Percentiles rank a stretch among this genome's conserved stretches.
Evolutionary conservation across 164 flowering plant species (phyloP).

Genomic region (Macadamia tetraphylla): DNA sequence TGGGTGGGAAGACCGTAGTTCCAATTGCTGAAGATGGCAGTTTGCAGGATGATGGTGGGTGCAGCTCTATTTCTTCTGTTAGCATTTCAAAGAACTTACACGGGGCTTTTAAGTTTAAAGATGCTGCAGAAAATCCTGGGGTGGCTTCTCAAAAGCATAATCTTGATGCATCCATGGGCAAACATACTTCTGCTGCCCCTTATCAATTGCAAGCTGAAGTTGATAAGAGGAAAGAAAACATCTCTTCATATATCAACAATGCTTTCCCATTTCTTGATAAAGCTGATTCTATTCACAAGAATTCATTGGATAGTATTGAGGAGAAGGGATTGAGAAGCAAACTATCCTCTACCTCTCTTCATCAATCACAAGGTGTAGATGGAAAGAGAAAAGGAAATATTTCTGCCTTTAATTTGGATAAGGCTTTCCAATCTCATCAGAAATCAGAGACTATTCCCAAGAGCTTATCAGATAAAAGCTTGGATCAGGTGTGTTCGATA

Average conservation of each 20-base stretch:
- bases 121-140: conserved; percentile 14
- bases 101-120: conserved; percentile 14
- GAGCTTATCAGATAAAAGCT: conserved; percentile 20
- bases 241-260: background rate
- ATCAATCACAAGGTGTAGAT: conserved; percentile 18
- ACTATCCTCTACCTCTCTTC: conserved; percentile 6
- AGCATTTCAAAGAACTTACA: conserved; percentile 18
- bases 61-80: conserved; percentile 10
- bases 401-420: background rate
- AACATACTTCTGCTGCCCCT: conserved; percentile 6
- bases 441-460: conserved; percentile 6
- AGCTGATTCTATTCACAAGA: conserved; percentile 11
- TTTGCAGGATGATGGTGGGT: conserved; percentile 12
- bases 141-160: conserved; percentile 21
- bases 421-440: background rate
- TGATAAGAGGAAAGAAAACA: conserved; percentile 12
- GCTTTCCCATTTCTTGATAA: background rate
- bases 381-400: conserved; percentile 12
- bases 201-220: conserved; percentile 17
- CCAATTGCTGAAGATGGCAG: conserved; percentile 14
- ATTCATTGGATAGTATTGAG: conserved; percentile 11
- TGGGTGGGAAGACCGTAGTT: conserved; percentile 10
- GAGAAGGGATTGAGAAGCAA: conserved; percentile 3
- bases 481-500: conserved; percentile 13
- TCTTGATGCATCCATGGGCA: conserved; percentile 14